A percentile compares a stretch with the other conserved stretches of the same genome.
phyloP scores from a whole-genome alignment of 805 yeast species.

The Kodamaea kaohsiungensis region DNA sequence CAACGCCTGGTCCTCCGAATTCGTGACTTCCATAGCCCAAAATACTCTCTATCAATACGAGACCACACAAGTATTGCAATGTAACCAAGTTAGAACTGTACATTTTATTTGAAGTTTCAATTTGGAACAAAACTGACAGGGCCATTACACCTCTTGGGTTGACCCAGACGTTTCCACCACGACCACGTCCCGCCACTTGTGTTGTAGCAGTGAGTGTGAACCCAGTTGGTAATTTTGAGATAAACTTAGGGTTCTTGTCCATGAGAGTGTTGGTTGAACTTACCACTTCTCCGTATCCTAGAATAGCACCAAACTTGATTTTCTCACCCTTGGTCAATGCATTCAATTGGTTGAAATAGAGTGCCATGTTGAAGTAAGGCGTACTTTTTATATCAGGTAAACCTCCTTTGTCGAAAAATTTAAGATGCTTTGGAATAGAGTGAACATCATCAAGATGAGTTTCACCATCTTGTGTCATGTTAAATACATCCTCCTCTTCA shows the following conservation, averaged over 20 bases:
- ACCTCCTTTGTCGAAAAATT: conserved; percentile 41
- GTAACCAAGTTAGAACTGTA: conserved; percentile 66
- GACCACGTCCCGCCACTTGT: conserved; percentile 89
- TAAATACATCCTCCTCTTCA: conserved; percentile 31
- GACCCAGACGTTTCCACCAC: conserved; percentile 95
- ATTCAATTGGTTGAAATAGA: conserved; percentile 51
- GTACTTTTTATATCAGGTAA: conserved; percentile 56
- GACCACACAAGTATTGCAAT: conserved; percentile 78
- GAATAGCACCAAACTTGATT: conserved; percentile 57
- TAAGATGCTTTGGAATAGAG: conserved; percentile 54
- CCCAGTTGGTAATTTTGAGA: conserved; percentile 69
- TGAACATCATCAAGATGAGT: conserved; percentile 50
- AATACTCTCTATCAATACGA: conserved; percentile 82
- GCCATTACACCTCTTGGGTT: conserved; percentile 93
- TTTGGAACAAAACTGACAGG: conserved; percentile 64
- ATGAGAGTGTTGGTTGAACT: conserved; percentile 83
- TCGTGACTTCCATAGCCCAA: conserved; percentile 49
- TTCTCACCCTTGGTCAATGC: conserved; percentile 20
- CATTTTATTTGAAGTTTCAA: conserved; percentile 34
- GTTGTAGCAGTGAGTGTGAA: conserved; percentile 70
- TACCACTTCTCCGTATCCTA: conserved; percentile 83
- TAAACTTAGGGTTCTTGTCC: conserved; percentile 65
- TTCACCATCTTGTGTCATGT: conserved; percentile 17
- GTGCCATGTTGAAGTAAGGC: conserved; percentile 68
- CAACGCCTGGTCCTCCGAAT: conserved; percentile 40